Evolutionary conservation across 495 filamentous ascomycete species (phyloP).

Genomic region (Aeminium ludgeri): DNA sequence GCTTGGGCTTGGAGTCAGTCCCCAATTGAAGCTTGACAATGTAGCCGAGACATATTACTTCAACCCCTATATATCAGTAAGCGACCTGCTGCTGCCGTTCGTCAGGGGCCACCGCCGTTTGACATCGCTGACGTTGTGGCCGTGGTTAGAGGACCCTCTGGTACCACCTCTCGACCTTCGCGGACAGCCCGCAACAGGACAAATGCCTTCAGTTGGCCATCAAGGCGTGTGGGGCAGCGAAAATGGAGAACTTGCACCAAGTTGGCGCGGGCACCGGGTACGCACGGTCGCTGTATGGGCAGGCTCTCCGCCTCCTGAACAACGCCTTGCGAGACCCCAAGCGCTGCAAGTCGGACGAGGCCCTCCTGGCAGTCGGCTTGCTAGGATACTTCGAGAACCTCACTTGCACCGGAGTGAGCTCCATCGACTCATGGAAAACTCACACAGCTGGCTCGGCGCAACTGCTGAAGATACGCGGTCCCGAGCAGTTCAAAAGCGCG

Average conservation of each 20-base stretch:
- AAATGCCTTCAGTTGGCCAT: constrained; percentile 12
- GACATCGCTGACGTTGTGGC: too few relatives aligned
- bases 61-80: constrained; percentile 8
- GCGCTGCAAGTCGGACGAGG: constrained; percentile 7
- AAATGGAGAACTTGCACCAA: constrained; percentile 7
- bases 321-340: constrained; percentile 9
- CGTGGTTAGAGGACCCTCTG: too few relatives aligned
- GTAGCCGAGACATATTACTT: constrained; percentile 12
- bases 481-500: constrained; percentile 5
- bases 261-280: constrained; percentile 5
- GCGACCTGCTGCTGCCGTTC: neutral
- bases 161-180: too few relatives aligned
- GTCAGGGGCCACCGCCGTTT: too few relatives aligned
- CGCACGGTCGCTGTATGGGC: constrained; percentile 9
- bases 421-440: constrained; percentile 13
- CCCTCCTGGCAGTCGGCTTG: constrained; percentile 12
- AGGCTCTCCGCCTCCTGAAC: constrained; percentile 10
- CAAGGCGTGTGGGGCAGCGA: constrained; percentile 14
- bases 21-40: constrained; percentile 2
- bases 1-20: too few relatives aligned
- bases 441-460: constrained; percentile 13
- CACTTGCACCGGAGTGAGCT: constrained; percentile 6
- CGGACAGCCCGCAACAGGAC: too few relatives aligned
- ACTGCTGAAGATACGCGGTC: constrained; percentile 10
- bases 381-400: constrained; percentile 16